Evolutionary conservation across 495 filamentous ascomycete species (phyloP), one percentile per base, ranked within the genome.

Genomic region (Pyrenula massariospora): DNA sequence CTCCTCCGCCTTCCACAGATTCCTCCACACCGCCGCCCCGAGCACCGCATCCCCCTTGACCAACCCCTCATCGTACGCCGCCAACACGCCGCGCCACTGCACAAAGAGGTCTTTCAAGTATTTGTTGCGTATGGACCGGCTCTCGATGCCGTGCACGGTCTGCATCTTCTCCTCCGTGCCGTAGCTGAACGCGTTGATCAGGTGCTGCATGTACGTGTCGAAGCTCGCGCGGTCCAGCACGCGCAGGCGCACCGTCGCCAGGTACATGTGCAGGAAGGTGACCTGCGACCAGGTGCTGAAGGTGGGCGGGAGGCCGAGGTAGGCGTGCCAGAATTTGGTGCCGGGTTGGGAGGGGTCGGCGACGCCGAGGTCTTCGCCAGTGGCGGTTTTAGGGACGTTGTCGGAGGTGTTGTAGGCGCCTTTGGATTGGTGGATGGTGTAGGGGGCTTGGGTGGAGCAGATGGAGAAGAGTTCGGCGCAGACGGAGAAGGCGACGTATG

Each of bases 211-310:
- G 75, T 86, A 90, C 11, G 76, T 73, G 53, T 73, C 73, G 42
- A 75, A 59, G 24, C 75, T 78, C 21, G 84, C 76, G n/a, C 69
- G 70, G 2, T 75, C 67, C 57, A 93, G 79, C 58, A 77, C 77
- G 52, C 93, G 87, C 51, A 96, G 73, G 48, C 92, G 86, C n/a
- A 87, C 85, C n/a, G 86, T 85, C 48, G 96, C 69, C 53, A 95
- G 79, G 74, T 95, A 96, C 83, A 97, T 87, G 73, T 98, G 91
- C 12, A 97, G 79, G 74, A 97, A 90, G 20, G 91, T 91, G 48
- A 97, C 82, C 66, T 96, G 93, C 5, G 94, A 85, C 94, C 93
- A 98, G 52, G 88, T 91, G 57, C 81, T 87, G 72, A 98, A 98
- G 0, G 89, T 98, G 1, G 89, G 87, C 22, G 73, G 68, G 24